Percentiles rank a stretch among this genome's conserved stretches.
Conservation (phyloP, 2,329 filamentous ascomycete species). For the Venturia pyrina region DNA sequence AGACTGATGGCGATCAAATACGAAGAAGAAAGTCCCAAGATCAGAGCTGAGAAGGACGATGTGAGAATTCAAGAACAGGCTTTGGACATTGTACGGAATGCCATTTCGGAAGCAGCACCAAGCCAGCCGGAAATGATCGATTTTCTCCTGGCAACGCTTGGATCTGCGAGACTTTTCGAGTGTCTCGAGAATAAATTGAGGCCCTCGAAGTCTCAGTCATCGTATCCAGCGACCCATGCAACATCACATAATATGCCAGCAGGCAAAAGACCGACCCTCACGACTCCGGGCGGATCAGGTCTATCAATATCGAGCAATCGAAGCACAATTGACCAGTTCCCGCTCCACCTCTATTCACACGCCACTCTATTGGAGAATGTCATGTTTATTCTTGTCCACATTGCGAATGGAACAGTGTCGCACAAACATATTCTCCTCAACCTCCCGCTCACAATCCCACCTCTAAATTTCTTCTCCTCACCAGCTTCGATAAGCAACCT, state of each 20-base stretch:
- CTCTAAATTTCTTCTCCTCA: constrained; percentile 60
- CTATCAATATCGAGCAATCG: not conserved
- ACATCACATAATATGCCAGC: constrained; percentile 5
- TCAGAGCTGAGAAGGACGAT: constrained; percentile 65
- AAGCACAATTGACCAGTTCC: constrained; percentile 22
- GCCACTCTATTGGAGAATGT: constrained; percentile 65
- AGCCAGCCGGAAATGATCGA: constrained; percentile 65
- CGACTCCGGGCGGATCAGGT: constrained; percentile 30
- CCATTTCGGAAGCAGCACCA: constrained; percentile 56
- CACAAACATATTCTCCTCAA: constrained; percentile 56
- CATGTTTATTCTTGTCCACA: constrained; percentile 75
- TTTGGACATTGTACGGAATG: constrained; percentile 79
- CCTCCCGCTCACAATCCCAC: constrained; percentile 29
- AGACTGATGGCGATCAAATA: constrained; percentile 43
- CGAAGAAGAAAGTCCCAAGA: constrained; percentile 56
- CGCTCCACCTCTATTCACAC: constrained; percentile 19
- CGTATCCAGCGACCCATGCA: not conserved
- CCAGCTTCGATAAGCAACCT: not conserved
- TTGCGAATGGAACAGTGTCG: constrained; percentile 69
- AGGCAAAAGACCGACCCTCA: constrained; percentile 21
- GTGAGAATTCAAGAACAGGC: constrained; percentile 84
- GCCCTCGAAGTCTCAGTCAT: constrained; percentile 30
- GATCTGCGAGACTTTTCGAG: constrained; percentile 68
- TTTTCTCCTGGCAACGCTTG: constrained; percentile 65
- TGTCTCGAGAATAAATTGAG: constrained; percentile 71